Evolutionary conservation across 2,329 filamentous ascomycete genomes (phyloP).

Genomic region (Coniella lustricola): DNA sequence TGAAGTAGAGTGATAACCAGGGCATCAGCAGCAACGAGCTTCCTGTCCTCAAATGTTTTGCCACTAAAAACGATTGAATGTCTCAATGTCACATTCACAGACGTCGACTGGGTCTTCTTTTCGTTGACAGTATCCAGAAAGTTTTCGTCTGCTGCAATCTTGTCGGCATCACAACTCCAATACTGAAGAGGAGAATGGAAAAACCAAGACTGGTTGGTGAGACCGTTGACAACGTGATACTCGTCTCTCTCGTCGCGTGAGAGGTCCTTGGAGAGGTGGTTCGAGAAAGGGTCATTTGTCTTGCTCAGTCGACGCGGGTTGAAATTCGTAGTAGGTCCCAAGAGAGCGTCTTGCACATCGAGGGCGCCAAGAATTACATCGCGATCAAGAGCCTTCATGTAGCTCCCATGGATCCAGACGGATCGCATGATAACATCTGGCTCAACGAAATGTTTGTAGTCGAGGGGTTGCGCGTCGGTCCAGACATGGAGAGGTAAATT

Average conservation of each 20-base stretch:
- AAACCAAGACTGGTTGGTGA: constrained; percentile 62
- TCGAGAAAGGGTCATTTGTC: constrained; percentile 22
- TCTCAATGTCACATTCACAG: constrained; percentile 65
- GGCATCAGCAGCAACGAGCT: constrained; percentile 65
- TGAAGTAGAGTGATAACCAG: constrained; percentile 73
- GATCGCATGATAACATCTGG: constrained; percentile 77
- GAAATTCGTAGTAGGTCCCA: constrained; percentile 54
- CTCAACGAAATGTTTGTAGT: constrained; percentile 40
- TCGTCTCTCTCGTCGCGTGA: constrained; percentile 42
- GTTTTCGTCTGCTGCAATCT: constrained; percentile 53
- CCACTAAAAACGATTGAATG: constrained; percentile 78
- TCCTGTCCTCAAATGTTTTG: constrained; percentile 64
- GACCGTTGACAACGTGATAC: constrained; percentile 52
- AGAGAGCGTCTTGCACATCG: constrained; percentile 61
- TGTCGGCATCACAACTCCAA: constrained; percentile 61
- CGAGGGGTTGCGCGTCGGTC: constrained; percentile 63
- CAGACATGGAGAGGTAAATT: constrained; percentile 74
- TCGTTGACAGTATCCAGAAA: constrained; percentile 64
- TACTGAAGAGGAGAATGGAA: constrained; percentile 79
- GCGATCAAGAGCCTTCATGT: constrained; percentile 66
- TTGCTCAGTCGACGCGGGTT: constrained; percentile 34
- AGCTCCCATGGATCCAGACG: constrained; percentile 73
- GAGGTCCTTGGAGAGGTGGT: constrained; percentile 29
- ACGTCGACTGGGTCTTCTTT: constrained; percentile 53
- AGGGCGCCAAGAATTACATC: constrained; percentile 60